Evolutionary conservation across 768 basidiomycete genomes (phyloP).

Genomic region (Russula emetica): DNA sequence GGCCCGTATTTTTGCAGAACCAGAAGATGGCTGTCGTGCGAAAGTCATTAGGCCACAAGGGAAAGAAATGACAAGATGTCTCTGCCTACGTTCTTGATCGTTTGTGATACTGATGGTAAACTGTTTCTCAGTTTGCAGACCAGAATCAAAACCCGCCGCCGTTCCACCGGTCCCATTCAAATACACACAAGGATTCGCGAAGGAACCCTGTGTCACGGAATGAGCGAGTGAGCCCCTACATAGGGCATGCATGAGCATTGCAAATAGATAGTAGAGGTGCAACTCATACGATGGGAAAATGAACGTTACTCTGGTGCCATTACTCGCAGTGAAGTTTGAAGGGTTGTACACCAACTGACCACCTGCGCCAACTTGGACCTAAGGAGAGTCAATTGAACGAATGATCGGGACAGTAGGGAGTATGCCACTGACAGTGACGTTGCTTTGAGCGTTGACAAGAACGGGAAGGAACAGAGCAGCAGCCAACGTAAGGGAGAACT

Average conservation of each 20-base stretch:
- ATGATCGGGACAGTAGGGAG: background rate
- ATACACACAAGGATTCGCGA: constrained; percentile 36
- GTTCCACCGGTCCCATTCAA: constrained; percentile 39
- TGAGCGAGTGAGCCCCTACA: constrained; percentile 24
- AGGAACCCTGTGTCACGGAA: constrained; percentile 36
- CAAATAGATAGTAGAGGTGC: background rate
- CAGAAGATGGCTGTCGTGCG: constrained; percentile 47
- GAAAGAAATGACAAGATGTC: background rate
- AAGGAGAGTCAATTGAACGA: background rate
- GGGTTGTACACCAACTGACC: constrained; percentile 44
- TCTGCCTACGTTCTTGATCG: constrained; percentile 44
- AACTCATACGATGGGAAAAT: constrained; percentile 44
- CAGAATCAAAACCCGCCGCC: constrained; percentile 61
- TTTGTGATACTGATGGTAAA: constrained; percentile 50
- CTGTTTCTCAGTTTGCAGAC: constrained; percentile 37
- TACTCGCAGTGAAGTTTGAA: constrained; percentile 43
- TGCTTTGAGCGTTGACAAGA: constrained; percentile 42
- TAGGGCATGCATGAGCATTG: constrained; percentile 6
- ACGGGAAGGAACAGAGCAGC: constrained; percentile 33
- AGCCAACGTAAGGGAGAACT: constrained; percentile 34
- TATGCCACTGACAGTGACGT: constrained; percentile 28
- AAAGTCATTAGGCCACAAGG: background rate
- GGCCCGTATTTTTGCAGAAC: constrained; percentile 46
- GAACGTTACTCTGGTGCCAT: constrained; percentile 51
- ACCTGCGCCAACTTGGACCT: constrained; percentile 45